These are phyloP conservation scores for Vitis hybrid DNA, from an alignment of 177 flowering plant genomes.

Conservation along the genomic window DNA sequence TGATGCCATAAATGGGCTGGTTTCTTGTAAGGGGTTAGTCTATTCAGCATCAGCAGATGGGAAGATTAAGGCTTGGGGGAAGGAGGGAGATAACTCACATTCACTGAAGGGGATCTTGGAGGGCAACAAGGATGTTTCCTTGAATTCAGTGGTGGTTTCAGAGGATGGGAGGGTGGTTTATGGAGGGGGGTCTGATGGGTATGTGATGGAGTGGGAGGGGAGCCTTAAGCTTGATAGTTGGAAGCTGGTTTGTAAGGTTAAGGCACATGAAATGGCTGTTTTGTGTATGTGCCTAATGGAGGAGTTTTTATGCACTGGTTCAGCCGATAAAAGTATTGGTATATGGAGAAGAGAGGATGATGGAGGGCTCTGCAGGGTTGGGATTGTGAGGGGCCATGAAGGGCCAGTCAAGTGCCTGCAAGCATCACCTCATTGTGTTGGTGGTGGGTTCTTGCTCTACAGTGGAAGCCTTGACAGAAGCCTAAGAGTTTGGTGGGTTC, in stretches of 20 bases:
- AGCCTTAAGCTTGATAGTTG: constrained; percentile 34
- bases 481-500: constrained; percentile 95
- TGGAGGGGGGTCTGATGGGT: constrained; percentile 90
- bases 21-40: constrained; percentile 51
- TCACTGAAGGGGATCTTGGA: constrained; percentile 55
- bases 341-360: constrained; percentile 68
- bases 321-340: constrained; percentile 82
- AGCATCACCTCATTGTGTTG: constrained; percentile 59
- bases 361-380: constrained; percentile 46
- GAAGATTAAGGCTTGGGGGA: constrained; percentile 82
- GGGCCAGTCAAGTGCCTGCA: constrained; percentile 95
- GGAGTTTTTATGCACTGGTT: constrained; percentile 78
- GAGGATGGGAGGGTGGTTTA: constrained; percentile 67
- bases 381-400: constrained; percentile 71
- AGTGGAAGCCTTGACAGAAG: constrained; percentile 94
- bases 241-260: constrained; percentile 58
- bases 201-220: constrained; percentile 74
- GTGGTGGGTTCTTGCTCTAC: constrained; percentile 86
- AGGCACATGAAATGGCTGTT: constrained; percentile 80
- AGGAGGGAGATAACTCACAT: constrained; percentile 35
- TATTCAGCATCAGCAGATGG: constrained; percentile 96
- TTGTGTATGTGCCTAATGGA: constrained; percentile 69
- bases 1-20: constrained; percentile 80
- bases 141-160: constrained; percentile 67
- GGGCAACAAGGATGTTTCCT: constrained; percentile 79